Evolutionary conservation across 441 rosid genomes (phyloP).

Genomic region (Eruca vesicaria): DNA sequence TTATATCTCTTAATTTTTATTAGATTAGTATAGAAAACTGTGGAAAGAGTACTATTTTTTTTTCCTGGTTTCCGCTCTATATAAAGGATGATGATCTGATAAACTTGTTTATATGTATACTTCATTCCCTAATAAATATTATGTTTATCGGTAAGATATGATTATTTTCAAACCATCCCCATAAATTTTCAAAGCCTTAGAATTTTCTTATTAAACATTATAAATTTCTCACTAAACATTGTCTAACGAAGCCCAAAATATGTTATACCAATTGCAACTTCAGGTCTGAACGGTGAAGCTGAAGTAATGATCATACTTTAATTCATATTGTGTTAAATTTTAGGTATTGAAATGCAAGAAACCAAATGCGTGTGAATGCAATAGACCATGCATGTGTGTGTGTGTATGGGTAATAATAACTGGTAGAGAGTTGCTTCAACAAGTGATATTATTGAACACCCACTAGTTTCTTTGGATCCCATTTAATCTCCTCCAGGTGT

Average conservation of each 20-base stretch:
- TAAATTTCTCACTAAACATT: background rate
- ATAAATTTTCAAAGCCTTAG: background rate
- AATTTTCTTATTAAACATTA: background rate
- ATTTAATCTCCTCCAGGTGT: constrained; percentile 29
- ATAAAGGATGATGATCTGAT: background rate
- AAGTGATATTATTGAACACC: constrained; percentile 22
- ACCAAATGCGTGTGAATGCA: constrained; percentile 26
- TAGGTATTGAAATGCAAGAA: constrained; percentile 9
- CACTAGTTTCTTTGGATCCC: constrained; percentile 29
- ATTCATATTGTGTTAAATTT: background rate
- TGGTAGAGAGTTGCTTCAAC: constrained; percentile 25
- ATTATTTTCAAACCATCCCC: background rate
- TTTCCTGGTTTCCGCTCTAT: background rate
- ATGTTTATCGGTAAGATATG: background rate
- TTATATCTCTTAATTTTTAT: background rate
- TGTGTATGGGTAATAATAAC: constrained; percentile 18
- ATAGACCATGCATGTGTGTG: constrained; percentile 8
- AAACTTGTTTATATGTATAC: background rate
- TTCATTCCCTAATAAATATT: background rate
- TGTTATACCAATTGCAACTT: background rate
- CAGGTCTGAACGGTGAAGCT: constrained; percentile 3
- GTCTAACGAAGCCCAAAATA: background rate
- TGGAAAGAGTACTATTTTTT: background rate
- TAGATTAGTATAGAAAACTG: background rate
- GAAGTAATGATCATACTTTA: background rate